Evolutionary conservation across 345 rosid species (phyloP), one percentile per base, ranked within the genome.

Genomic region (Camelina hispida): DNA sequence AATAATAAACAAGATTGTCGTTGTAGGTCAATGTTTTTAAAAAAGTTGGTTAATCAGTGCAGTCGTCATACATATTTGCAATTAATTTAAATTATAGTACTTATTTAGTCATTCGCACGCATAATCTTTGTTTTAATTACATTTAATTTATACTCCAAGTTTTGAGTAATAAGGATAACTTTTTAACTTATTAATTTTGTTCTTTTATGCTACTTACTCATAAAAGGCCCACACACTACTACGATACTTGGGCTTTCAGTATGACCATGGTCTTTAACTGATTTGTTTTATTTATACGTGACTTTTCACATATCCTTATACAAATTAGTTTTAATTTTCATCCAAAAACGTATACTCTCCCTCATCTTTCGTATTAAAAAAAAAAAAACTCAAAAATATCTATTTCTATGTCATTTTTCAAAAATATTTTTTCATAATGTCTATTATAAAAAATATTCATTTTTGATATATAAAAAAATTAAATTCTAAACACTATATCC

Each of bases 161-260:
- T 12, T 15, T 30, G 6, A 2, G 20, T 56, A 56, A 9, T 52
- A 28, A 28, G 0, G 37, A 13, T 32, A 8, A 28, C 17, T 15
- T 46, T 15, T 30, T 5, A 14, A 55, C 18, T 8, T 17, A 13
- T 30, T 3, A 9, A 25, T 53, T 57, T 15, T 35, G 35, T 25
- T 6, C 11, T 57, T 15, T 20, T 51, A 34, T 10, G 42, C 28
- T 35, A 34, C 14, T 3, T 37, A 32, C 46, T 14, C 1, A 23
- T 15, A 48, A n/a, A 22, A 40, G 63, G 53, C 65, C 65, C 56
- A 44, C 17, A 44, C 17, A 44, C 4, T 28, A 30, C 4, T 43
- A 44, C 40, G 15, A 44, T 30, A 46, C 17, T 8, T 69, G 74
- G 74, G 65, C 56, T 57, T 44, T 28, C 4, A 28, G 23, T 52